Evolutionary conservation across 306 rosid genomes (phyloP).

Genomic region (Prunus armeniaca): DNA sequence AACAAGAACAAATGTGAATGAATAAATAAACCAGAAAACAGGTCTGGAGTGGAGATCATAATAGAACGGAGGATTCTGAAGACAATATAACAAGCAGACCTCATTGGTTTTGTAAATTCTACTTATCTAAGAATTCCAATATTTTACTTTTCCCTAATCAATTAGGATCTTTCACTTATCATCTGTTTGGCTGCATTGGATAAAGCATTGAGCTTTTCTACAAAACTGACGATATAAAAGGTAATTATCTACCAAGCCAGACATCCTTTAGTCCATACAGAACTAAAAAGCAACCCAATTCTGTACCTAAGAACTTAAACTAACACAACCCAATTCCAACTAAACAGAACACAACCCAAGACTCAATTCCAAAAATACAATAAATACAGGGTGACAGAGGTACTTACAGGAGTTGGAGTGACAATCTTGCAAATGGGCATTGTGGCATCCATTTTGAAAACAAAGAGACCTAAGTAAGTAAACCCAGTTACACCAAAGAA

Average conservation of each 20-base stretch:
- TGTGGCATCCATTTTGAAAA: constrained; percentile 58
- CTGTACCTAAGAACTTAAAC: not conserved
- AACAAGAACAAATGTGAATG: not conserved
- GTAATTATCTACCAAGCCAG: not conserved
- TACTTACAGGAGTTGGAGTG: constrained; percentile 50
- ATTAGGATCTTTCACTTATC: not conserved
- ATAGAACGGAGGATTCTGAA: not conserved
- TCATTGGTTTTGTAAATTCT: not conserved
- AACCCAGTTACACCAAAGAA: not conserved
- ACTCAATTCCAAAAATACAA: not conserved
- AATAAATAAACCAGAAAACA: not conserved
- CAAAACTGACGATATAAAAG: not conserved
- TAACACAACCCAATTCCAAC: not conserved
- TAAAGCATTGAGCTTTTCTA: not conserved
- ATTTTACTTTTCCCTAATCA: not conserved
- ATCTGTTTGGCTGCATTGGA: not conserved
- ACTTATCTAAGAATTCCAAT: not conserved
- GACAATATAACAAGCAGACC: not conserved
- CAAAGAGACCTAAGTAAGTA: not conserved
- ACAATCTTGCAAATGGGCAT: constrained; percentile 63
- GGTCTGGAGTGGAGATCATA: not conserved
- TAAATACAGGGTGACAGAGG: not conserved
- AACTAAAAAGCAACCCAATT: not conserved
- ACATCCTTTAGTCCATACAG: not conserved
- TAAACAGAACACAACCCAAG: constrained; percentile 9